Base-by-base conservation (phyloP, 768 basidiomycete species). In the Podaxis sp. region DNA sequence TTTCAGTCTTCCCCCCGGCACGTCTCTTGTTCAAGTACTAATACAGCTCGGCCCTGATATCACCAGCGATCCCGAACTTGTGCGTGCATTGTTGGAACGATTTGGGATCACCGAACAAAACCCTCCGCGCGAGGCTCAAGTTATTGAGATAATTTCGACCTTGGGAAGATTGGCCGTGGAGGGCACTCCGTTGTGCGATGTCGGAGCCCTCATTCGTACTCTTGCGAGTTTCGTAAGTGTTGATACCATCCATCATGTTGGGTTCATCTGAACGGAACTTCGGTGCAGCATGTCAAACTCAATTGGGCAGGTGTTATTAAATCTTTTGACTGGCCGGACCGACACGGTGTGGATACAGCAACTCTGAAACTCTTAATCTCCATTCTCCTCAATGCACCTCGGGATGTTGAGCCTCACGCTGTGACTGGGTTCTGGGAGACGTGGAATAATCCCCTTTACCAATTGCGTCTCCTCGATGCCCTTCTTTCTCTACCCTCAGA, bases 341-440 rank as follows among this genome's bases (percentile, higher is more conserved):
- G 93, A 51, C 86, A 88, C 64, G 90, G 91, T 5, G 91, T 95
- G 13, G 94, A 96, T 72, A 95, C 93, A 2, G 88, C 91, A 36
- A 93, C 93, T 0, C 76, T 98, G 67, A 95, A 96, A 69, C 83
- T 97, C 55, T 77, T 98, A 68, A 92, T 96, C 56, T 89, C 93
- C 64, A 87, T 98, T 59, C 86, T 98, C 22, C 80, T 91, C 60
- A 90, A 93, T 67, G 87, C 89, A 17, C 89, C 93, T 51, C 87
- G 90, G 50, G 88, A 90, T 58, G 83, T 78, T 44, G 90, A 88
- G 52, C 85, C 84, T 7, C 92, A 93, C 66, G 91, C 91, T 3
- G 91, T 94, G 15, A 84, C 84, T 4, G 93, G 91, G 15, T 95
- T 95, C 70, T 96, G 93, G 93, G 80, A 83, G 68, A 77, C 79